Evolutionary conservation across 148 eudicot species (phyloP), one percentile per base, ranked within the genome.

Genomic region (Euryodendron excelsum): DNA sequence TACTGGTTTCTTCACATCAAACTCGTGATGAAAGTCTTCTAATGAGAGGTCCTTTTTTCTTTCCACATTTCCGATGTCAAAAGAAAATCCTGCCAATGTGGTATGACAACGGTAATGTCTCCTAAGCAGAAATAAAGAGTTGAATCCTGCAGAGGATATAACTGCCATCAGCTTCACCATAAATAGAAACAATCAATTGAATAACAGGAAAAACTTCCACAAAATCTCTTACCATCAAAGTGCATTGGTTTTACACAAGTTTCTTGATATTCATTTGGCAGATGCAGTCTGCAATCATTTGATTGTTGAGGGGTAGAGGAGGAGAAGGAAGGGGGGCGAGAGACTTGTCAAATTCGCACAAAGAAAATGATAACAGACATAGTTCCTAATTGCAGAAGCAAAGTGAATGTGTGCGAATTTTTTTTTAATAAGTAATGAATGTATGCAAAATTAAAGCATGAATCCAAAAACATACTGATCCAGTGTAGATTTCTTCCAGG

Each of bases 1-100:
- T 93, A 96, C 99, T 78, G 99, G 99, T 82, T 88, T 93, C 81
- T 84, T 82, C 36, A 84, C 91, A 80, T 96, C 99, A 82, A 85
- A 96, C 78, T 89, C 81, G 20, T 69, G 69, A 37, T 39, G 84
- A 69, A 96, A 96, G 37, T 87, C 95, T 83, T 88, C 93, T 64
- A 83, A 34, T 63, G 93, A 88, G 66, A 93, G 78, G 52, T 88
- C 82, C n/a, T 66, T 70, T 83, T 79, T 89, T 78, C 97, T 89
- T 77, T 93, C 97, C 70, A 96, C 91, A 83, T 88, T 88, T 79
- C 98, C 98, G 75, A 82, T 77, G 82, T 96, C 97, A 78, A 84
- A 84, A 85, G 77, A 84, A 84, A 96, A 96, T 56, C 90, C 97
- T 77, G 83, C 83, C 84, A 96, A 85, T 34, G 87, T 79, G 73